Percentiles rank a stretch among this genome's conserved stretches.
Conservation (phyloP, 352 stramenopile genomes). For the Plasmopara muralis region DNA sequence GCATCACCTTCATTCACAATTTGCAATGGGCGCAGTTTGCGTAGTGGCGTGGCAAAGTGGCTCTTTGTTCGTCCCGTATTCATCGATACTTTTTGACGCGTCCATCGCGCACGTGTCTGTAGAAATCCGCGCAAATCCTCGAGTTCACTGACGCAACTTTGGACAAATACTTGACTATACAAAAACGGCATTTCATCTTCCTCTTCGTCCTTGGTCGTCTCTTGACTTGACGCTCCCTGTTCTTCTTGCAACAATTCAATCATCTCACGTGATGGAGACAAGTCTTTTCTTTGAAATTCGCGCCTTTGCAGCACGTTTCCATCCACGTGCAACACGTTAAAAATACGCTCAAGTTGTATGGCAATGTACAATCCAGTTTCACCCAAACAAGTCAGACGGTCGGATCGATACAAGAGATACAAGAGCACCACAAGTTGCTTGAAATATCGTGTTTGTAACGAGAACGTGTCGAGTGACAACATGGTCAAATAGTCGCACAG, state of each 20-base stretch:
- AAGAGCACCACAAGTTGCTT: conserved; percentile 41
- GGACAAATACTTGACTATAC: conserved; percentile 58
- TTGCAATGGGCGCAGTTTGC: conserved; percentile 60
- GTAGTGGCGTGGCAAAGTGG: conserved; percentile 26
- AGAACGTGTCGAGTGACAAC: conserved; percentile 46
- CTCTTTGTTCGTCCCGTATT: conserved; percentile 2
- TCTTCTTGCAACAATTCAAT: conserved; percentile 10
- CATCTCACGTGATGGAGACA: conserved; percentile 17
- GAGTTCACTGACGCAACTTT: conserved; percentile 52
- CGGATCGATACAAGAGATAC: conserved; percentile 37
- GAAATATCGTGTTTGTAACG: conserved; percentile 41
- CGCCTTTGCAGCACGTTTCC: conserved; percentile 9
- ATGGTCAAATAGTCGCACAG: conserved; percentile 60
- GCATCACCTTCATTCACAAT: conserved; percentile 30
- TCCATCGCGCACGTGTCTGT: conserved; percentile 39
- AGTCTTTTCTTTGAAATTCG: conserved; percentile 10
- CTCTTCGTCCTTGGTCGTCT: background rate
- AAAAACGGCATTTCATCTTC: conserved; percentile 54
- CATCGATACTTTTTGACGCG: conserved; percentile 13
- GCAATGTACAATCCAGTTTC: conserved; percentile 52
- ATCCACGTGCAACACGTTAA: conserved; percentile 36
- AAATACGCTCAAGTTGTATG: conserved; percentile 59
- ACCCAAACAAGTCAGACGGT: conserved; percentile 30
- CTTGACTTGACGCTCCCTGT: background rate
- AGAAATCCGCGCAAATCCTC: conserved; percentile 55